These are phyloP conservation scores for Silybum marianum DNA, from an alignment of 129 eudicot genomes.

Conservation along the genomic window DNA sequence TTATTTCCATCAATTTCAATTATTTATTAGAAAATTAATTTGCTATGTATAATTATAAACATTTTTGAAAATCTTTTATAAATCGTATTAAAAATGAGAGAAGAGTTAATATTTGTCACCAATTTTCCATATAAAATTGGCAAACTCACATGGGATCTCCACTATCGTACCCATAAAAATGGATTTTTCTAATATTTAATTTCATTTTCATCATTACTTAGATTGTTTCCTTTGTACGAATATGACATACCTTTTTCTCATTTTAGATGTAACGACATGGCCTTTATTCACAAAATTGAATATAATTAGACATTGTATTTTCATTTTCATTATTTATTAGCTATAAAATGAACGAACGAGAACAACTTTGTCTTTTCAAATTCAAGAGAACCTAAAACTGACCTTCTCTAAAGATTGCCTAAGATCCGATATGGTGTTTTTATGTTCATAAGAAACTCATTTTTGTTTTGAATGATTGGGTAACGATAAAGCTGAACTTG, in stretches of 20 bases:
- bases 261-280: no score
- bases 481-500: background rate
- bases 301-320: background rate
- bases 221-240: background rate
- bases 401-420: background rate
- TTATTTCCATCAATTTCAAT: no score
- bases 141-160: background rate
- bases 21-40: no score
- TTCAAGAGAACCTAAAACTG: background rate
- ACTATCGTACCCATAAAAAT: background rate
- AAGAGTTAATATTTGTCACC: no score
- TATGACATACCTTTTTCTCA: background rate
- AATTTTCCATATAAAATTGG: background rate
- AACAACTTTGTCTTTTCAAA: background rate
- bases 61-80: no score
- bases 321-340: background rate
- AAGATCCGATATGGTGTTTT: background rate
- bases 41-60: no score
- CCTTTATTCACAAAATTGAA: background rate
- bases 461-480: background rate
- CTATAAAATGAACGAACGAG: background rate
- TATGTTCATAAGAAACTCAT: background rate
- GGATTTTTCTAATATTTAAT: no score
- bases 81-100: no score
- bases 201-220: background rate